These are phyloP conservation scores for Chlamydomonas asymmetrica DNA, from an alignment of 139 green algal genomes.

Conservation along the genomic window DNA sequence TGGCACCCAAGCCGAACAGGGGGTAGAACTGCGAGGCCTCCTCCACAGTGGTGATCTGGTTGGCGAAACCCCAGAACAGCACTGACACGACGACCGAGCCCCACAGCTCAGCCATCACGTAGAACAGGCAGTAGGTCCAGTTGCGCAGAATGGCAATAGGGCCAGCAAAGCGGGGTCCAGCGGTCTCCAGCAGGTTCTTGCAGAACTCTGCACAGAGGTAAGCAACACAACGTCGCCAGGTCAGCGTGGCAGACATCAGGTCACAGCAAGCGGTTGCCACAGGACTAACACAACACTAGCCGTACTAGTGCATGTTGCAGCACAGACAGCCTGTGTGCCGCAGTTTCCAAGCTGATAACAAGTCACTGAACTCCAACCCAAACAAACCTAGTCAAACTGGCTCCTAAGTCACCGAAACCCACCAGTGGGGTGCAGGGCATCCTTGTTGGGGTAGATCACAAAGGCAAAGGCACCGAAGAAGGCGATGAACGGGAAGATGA, in stretches of 20 bases:
- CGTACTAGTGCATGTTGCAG: too few species aligned
- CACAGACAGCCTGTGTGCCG: too few species aligned
- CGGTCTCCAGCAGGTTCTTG: slow-evolving; percentile 72
- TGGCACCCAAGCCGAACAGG: slow-evolving; percentile 97
- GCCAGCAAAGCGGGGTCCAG: slow-evolving; percentile 83
- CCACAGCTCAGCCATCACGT: slow-evolving; percentile 99
- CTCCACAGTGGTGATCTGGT: slow-evolving; percentile 98
- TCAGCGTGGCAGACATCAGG: too few species aligned
- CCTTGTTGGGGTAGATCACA: slow-evolving; percentile 92
- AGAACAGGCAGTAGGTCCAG: slow-evolving; percentile 99
- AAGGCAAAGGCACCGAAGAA: slow-evolving; percentile 98
- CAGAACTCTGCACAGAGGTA: slow-evolving; percentile 62
- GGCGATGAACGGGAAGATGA: slow-evolving; percentile 97
- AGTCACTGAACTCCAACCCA: too few species aligned
- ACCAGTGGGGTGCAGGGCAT: slow-evolving; percentile 90
- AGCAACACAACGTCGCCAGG: too few species aligned
- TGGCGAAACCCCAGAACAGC: slow-evolving; percentile 99
- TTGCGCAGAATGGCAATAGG: slow-evolving; percentile 98
- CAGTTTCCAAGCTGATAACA: too few species aligned
- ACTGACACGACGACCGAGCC: slow-evolving; percentile 98
- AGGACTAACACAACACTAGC: too few species aligned
- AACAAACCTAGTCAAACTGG: not conserved
- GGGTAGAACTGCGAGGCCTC: slow-evolving; percentile 99
- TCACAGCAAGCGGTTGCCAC: too few species aligned
- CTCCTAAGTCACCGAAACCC: slow-evolving; percentile 10